A percentile compares a stretch with the other conserved stretches of the same genome.
phyloP scores from a whole-genome alignment of 2,329 filamentous ascomycete species.

The Akanthomyces muscarius region DNA sequence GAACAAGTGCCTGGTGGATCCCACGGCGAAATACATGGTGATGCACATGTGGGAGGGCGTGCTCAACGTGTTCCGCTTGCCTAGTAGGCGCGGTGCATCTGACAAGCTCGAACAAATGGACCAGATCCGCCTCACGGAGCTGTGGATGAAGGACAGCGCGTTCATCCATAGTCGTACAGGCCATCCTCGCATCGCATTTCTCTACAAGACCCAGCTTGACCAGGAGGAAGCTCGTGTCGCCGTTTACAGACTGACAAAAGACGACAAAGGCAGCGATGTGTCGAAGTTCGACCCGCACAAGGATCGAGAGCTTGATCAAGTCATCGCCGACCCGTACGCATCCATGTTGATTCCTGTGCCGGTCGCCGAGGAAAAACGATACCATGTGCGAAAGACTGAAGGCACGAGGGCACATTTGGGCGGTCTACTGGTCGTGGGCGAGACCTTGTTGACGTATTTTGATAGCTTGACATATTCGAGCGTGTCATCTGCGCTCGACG shows the following conservation, averaged over 20 bases:
- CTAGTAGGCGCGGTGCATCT: conserved; percentile 40
- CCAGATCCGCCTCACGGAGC: conserved; percentile 54
- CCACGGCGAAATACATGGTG: conserved; percentile 59
- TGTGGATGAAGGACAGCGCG: conserved; percentile 55
- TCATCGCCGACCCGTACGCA: conserved; percentile 52
- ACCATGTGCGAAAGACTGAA: conserved; percentile 54
- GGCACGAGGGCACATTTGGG: conserved; percentile 56
- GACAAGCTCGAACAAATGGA: conserved; percentile 47
- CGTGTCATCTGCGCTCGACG: conserved; percentile 60
- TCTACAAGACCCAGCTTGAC: conserved; percentile 53
- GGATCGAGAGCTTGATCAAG: conserved; percentile 52
- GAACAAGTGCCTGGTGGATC: conserved; percentile 80
- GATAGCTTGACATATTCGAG: conserved; percentile 69
- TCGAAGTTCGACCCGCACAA: conserved; percentile 52
- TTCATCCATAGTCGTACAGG: conserved; percentile 57
- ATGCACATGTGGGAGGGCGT: conserved; percentile 60
- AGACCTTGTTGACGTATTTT: conserved; percentile 80
- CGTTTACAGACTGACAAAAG: conserved; percentile 55
- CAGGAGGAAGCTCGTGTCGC: conserved; percentile 52
- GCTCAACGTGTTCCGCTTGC: conserved; percentile 51
- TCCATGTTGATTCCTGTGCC: conserved; percentile 61
- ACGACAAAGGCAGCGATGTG: conserved; percentile 53
- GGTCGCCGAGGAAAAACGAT: conserved; percentile 54
- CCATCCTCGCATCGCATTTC: conserved; percentile 54
- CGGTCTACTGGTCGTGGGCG: conserved; percentile 70